Conservation (phyloP, 371 early-diverging fungal species). For the Rhizomucor pusillus region DNA sequence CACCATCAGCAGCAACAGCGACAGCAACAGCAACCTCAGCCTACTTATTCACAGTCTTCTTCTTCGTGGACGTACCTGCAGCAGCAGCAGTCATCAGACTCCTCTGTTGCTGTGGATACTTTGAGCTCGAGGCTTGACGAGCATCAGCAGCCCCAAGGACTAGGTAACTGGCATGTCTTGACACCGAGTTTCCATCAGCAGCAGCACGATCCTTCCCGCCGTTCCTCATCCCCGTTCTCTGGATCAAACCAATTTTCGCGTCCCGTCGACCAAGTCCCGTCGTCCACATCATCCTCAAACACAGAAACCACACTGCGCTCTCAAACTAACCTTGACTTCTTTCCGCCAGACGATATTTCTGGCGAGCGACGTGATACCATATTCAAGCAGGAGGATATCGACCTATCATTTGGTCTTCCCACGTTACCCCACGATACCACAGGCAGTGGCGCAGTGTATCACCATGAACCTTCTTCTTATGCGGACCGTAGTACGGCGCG, state of each 20-base stretch:
- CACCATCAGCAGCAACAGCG: too few relatives aligned
- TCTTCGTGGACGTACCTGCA: not conserved
- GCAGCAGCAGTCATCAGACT: too few relatives aligned
- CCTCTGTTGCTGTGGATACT: too few relatives aligned
- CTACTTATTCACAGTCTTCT: not conserved
- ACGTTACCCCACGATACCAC: not conserved
- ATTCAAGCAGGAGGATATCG: not conserved
- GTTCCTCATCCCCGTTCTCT: too few relatives aligned
- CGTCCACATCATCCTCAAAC: not conserved
- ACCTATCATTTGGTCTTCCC: not conserved
- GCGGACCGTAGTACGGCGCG: too few relatives aligned
- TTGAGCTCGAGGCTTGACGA: too few relatives aligned
- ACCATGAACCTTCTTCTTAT: constrained; percentile 1
- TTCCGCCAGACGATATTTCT: too few relatives aligned
- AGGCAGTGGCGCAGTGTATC: not conserved
- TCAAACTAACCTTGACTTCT: not conserved
- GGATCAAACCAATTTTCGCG: too few relatives aligned
- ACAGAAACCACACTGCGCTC: not conserved
- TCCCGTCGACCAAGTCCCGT: not conserved
- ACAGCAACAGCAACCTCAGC: too few relatives aligned
- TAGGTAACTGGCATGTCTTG: not conserved
- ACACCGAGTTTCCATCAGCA: not conserved
- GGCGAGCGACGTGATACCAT: too few relatives aligned
- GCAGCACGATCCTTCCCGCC: too few relatives aligned
- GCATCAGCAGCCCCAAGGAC: not conserved